A percentile compares a stretch with the other conserved stretches of the same genome.
phyloP scores from a whole-genome alignment of 2,329 filamentous ascomycete species.

The Aspergillus flavus region DNA sequence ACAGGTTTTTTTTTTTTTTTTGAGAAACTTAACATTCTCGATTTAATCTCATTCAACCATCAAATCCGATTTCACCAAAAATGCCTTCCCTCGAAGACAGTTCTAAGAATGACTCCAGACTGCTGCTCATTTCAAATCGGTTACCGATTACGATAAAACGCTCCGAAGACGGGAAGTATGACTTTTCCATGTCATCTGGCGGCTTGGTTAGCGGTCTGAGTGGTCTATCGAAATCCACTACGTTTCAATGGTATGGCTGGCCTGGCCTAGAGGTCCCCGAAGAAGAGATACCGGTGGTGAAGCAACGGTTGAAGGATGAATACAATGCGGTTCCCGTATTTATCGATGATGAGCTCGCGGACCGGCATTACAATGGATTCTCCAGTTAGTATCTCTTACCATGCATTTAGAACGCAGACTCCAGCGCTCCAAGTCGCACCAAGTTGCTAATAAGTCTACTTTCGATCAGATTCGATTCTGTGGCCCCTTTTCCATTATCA shows the following conservation, averaged over 20 bases:
- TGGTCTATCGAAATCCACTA: conserved; percentile 86
- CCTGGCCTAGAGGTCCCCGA: conserved; percentile 90
- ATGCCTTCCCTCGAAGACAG: conserved; percentile 41
- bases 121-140: conserved; percentile 91
- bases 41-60: background rate
- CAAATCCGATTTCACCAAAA: conserved; percentile 2
- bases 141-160: conserved; percentile 96
- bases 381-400: conserved; percentile 66
- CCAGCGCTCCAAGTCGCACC: background rate
- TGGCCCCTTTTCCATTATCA: conserved; percentile 99
- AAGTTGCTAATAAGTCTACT: conserved; percentile 17
- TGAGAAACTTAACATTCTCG: background rate
- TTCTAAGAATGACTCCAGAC: conserved; percentile 45
- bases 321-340: conserved; percentile 91
- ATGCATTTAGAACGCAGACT: background rate
- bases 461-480: conserved; percentile 77
- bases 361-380: conserved; percentile 97
- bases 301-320: conserved; percentile 77
- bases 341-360: conserved; percentile 88
- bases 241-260: conserved; percentile 99
- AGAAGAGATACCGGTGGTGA: conserved; percentile 73
- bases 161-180: conserved; percentile 85
- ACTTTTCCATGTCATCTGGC: conserved; percentile 95
- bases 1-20: background rate
- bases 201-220: conserved; percentile 92